Evolutionary conservation across 768 basidiomycete genomes (phyloP).

Genomic region (Russula sp.): DNA sequence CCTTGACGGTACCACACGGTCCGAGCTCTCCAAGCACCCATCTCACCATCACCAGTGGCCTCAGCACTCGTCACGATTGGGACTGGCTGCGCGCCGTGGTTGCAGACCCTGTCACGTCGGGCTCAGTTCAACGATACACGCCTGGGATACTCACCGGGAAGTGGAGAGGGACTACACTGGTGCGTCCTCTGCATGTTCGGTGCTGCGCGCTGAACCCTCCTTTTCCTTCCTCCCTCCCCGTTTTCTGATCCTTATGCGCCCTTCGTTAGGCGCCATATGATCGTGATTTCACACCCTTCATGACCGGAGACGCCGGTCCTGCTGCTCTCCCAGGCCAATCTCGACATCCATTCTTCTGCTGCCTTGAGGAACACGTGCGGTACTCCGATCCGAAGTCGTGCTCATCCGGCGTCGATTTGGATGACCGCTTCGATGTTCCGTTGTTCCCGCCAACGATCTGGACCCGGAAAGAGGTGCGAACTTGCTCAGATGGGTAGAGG

Average conservation of each 20-base stretch:
- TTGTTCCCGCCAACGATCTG: neutral
- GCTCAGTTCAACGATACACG: neutral
- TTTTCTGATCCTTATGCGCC: neutral
- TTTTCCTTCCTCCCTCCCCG: neutral
- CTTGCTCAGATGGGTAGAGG: neutral
- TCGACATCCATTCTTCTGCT: slow-evolving; percentile 12
- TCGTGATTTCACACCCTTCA: slow-evolving; percentile 4
- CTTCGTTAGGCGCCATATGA: slow-evolving; percentile 2
- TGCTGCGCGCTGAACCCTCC: neutral
- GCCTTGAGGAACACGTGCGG: slow-evolving; percentile 20
- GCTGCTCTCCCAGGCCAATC: slow-evolving; percentile 3
- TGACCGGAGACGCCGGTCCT: slow-evolving; percentile 3
- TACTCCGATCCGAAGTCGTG: slow-evolving; percentile 1
- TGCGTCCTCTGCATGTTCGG: slow-evolving; percentile 11
- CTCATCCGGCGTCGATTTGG: neutral
- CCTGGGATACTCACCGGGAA: slow-evolving; percentile 13
- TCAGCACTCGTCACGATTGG: slow-evolving; percentile 1
- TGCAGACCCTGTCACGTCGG: slow-evolving; percentile 2
- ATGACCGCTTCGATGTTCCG: neutral
- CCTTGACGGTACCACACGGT: slow-evolving; percentile 8
- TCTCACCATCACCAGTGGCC: neutral
- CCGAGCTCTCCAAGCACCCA: neutral
- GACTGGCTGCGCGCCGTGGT: slow-evolving; percentile 17
- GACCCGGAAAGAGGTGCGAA: slow-evolving; percentile 14
- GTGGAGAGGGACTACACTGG: slow-evolving; percentile 14